These are phyloP conservation scores for Amauroascus verrucosus DNA, from an alignment of 2,329 filamentous ascomycete genomes.

Conservation along the genomic window DNA sequence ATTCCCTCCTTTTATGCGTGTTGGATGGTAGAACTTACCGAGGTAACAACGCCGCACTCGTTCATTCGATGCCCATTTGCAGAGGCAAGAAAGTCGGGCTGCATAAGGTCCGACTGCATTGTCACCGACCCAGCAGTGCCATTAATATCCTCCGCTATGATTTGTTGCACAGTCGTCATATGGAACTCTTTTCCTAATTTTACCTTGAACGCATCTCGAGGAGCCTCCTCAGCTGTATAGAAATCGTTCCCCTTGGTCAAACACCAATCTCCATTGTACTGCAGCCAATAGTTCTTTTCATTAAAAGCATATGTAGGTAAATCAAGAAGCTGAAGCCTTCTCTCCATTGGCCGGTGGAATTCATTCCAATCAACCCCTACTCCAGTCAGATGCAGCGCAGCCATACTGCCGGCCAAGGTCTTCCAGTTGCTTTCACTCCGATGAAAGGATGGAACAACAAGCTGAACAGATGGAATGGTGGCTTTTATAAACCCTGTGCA, in stretches of 20 bases:
- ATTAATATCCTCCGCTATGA: slow-evolving; percentile 27
- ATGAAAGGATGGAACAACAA: slow-evolving; percentile 50
- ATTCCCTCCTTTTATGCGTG: too few relatives aligned
- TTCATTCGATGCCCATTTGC: slow-evolving; percentile 37
- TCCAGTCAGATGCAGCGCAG: slow-evolving; percentile 51
- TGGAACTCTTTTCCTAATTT: too few relatives aligned
- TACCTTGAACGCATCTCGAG: slow-evolving; percentile 2
- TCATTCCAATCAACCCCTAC: slow-evolving; percentile 60
- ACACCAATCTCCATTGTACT: slow-evolving; percentile 30
- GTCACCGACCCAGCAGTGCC: slow-evolving; percentile 23
- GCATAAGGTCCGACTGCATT: slow-evolving; percentile 33
- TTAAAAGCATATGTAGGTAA: slow-evolving; percentile 60
- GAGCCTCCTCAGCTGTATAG: slow-evolving; percentile 12
- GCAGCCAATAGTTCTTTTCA: slow-evolving; percentile 62
- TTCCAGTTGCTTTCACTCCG: slow-evolving; percentile 55
- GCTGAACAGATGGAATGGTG: slow-evolving; percentile 47
- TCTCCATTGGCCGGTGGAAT: slow-evolving; percentile 53
- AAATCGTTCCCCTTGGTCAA: slow-evolving; percentile 12
- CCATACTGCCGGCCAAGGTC: slow-evolving; percentile 50
- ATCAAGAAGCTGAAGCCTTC: slow-evolving; percentile 47
- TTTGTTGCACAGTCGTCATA: slow-evolving; percentile 22
- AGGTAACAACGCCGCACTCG: slow-evolving; percentile 33
- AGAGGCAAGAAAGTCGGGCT: slow-evolving; percentile 29
- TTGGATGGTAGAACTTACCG: slow-evolving; percentile 27
- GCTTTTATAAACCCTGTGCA: slow-evolving; percentile 59